These are phyloP conservation scores for Aechmea fasciata DNA, from an alignment of 176 grass and related monocot genomes.

Conservation along the genomic window DNA sequence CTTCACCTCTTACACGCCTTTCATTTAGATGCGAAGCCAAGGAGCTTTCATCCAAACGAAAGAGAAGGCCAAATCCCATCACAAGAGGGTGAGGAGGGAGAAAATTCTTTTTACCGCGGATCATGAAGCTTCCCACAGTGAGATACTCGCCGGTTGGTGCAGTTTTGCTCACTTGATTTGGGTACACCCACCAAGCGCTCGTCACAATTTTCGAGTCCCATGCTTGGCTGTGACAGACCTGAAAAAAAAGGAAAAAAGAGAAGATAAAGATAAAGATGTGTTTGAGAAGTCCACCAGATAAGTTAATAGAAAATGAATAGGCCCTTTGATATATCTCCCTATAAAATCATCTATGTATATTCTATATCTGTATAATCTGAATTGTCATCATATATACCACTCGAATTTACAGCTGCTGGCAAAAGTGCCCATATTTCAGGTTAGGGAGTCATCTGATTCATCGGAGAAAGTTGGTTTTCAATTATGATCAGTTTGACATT, in stretches of 20 bases:
- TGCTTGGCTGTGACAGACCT: constrained; percentile 96
- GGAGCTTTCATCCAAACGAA: constrained; percentile 94
- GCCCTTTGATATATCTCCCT: too few relatives aligned
- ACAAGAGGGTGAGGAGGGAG: constrained; percentile 84
- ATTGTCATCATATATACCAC: too few relatives aligned
- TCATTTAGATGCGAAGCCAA: constrained; percentile 83
- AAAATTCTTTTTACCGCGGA: constrained; percentile 93
- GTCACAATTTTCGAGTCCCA: constrained; percentile 99
- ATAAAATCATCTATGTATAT: too few relatives aligned
- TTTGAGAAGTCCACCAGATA: not conserved
- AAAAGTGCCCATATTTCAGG: too few relatives aligned
- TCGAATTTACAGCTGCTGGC: too few relatives aligned
- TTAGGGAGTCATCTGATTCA: too few relatives aligned
- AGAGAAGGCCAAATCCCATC: constrained; percentile 92
- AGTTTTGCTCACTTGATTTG: constrained; percentile 96
- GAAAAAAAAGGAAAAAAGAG: not conserved
- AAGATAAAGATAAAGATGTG: not conserved
- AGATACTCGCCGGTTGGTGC: constrained; percentile 94
- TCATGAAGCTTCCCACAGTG: constrained; percentile 98
- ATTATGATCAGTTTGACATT: not conserved
- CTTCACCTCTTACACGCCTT: constrained; percentile 75
- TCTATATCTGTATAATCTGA: too few relatives aligned
- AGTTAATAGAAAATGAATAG: too few relatives aligned
- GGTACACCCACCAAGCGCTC: constrained; percentile 97
- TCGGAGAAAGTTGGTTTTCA: too few relatives aligned